These are phyloP conservation scores for Aechmea fasciata DNA, from an alignment of 176 grass and related monocot genomes.

Conservation along the genomic window DNA sequence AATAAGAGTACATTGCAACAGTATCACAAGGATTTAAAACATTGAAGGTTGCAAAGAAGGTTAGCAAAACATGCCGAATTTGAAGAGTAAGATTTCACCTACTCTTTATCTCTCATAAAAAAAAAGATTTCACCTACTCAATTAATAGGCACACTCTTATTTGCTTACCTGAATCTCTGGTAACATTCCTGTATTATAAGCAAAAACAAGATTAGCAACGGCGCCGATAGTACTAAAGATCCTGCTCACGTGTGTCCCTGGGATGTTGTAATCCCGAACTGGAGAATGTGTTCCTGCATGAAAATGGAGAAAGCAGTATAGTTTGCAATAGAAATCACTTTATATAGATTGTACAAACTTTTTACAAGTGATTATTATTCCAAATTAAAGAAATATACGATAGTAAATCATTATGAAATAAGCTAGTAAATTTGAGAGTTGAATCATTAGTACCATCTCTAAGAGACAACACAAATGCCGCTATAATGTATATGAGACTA, in stretches of 20 bases:
- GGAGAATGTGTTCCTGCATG: conserved; percentile 36
- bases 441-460: conserved; percentile 54
- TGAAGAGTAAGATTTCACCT: no score
- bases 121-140: no score
- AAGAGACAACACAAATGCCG: conserved; percentile 61
- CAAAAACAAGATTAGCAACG: conserved; percentile 73
- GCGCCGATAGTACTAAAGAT: conserved; percentile 78
- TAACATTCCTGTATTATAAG: conserved; percentile 92
- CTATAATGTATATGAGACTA: conserved; percentile 72
- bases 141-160: background rate
- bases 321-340: background rate
- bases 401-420: no score
- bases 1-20: no score
- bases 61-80: no score
- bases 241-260: conserved; percentile 32
- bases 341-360: background rate
- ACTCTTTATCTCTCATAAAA: no score
- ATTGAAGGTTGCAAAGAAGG: no score
- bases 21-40: no score
- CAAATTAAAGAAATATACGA: no score
- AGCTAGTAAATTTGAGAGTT: background rate
- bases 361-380: no score
- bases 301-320: conserved; percentile 4
- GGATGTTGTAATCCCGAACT: conserved; percentile 70
- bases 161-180: conserved; percentile 81